These are phyloP conservation scores for Polyplosphaeria fusca DNA, from an alignment of 495 filamentous ascomycete species.

Conservation along the genomic window DNA sequence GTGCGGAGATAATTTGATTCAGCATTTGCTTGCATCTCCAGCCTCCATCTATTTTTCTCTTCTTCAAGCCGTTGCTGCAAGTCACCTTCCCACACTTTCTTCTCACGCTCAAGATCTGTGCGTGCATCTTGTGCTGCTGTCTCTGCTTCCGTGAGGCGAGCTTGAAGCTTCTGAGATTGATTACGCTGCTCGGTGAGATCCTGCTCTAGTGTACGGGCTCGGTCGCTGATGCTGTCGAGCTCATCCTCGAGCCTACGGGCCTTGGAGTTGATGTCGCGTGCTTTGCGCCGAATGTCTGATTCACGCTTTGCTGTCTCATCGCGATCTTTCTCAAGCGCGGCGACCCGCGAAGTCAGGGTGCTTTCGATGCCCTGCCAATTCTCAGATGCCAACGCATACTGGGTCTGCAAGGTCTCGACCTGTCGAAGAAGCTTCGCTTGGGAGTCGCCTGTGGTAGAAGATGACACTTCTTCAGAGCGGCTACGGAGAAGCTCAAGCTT, in stretches of 20 bases:
- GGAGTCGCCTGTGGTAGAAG: constrained; percentile 73
- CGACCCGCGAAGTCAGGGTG: constrained; percentile 69
- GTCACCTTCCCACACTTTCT: constrained; percentile 61
- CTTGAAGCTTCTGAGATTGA: constrained; percentile 62
- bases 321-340: constrained; percentile 78
- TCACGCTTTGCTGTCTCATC: constrained; percentile 84
- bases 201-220: constrained; percentile 58
- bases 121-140: constrained; percentile 57
- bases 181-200: constrained; percentile 57
- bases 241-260: constrained; percentile 78
- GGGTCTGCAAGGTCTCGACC: constrained; percentile 91
- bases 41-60: constrained; percentile 71
- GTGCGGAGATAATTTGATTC: constrained; percentile 21
- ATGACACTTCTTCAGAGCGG: constrained; percentile 85
- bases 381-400: constrained; percentile 89
- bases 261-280: constrained; percentile 74
- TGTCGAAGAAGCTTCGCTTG: constrained; percentile 90
- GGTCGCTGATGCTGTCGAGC: constrained; percentile 65
- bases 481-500: constrained; percentile 85
- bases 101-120: constrained; percentile 66
- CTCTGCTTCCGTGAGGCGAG: constrained; percentile 62
- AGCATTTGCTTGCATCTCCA: constrained; percentile 44
- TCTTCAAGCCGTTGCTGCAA: constrained; percentile 63
- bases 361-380: constrained; percentile 97
- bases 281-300: constrained; percentile 77